Conservation (phyloP, 257 asterid genomes). For the Avicennia marina region DNA sequence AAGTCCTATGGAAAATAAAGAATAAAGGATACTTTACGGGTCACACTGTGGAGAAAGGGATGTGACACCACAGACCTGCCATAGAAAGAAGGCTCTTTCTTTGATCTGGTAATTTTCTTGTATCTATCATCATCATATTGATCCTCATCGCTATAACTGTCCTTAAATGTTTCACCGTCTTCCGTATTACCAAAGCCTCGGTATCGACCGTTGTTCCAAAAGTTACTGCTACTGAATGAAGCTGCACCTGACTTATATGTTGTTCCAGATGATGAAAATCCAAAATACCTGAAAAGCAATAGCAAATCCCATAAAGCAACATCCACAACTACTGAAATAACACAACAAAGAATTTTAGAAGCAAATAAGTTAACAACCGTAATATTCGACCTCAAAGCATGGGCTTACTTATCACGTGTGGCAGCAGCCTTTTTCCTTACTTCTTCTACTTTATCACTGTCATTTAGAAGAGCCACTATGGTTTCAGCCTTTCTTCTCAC, state of each 20-base stretch:
- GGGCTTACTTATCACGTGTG: constrained; percentile 83
- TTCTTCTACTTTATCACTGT: constrained; percentile 89
- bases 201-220: constrained; percentile 42
- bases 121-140: constrained; percentile 54
- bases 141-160: constrained; percentile 44
- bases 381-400: constrained; percentile 3
- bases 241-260: constrained; percentile 75
- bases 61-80: constrained; percentile 49
- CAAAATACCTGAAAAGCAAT: constrained; percentile 59
- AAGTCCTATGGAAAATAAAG: not conserved
- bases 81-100: constrained; percentile 50
- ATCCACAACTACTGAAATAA: constrained; percentile 9
- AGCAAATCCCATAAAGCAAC: constrained; percentile 8
- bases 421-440: constrained; percentile 78
- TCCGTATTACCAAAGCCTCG: constrained; percentile 62
- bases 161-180: constrained; percentile 42
- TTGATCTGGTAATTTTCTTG: constrained; percentile 38
- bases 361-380: constrained; percentile 17
- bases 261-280: constrained; percentile 87
- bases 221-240: constrained; percentile 62
- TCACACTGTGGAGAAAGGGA: not conserved
- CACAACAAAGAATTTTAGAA: not conserved
- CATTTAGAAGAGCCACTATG: constrained; percentile 65
- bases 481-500: constrained; percentile 92
- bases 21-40: constrained; percentile 6